These are phyloP conservation scores for Tylopilus vinaceipallidus DNA, from an alignment of 768 basidiomycete genomes.

Conservation along the genomic window DNA sequence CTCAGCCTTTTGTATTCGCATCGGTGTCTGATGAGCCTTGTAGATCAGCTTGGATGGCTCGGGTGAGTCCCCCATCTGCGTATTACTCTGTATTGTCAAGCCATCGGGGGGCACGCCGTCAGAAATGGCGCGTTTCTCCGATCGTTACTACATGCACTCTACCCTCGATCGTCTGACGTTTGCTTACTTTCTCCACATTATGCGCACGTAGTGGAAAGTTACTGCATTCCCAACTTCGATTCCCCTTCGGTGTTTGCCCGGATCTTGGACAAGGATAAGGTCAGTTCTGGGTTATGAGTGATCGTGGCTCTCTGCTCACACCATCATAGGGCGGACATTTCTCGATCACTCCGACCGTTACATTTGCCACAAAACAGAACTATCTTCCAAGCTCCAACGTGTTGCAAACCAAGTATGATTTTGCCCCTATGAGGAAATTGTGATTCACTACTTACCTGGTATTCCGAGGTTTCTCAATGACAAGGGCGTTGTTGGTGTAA, in stretches of 20 bases:
- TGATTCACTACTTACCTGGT: background rate
- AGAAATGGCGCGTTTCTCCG: background rate
- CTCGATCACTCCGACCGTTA: conserved; percentile 71
- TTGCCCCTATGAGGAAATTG: background rate
- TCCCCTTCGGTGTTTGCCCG: conserved; percentile 91
- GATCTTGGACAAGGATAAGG: conserved; percentile 82
- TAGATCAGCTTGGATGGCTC: conserved; percentile 80
- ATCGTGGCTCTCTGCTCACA: conserved; percentile 2
- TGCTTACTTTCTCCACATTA: conserved; percentile 1
- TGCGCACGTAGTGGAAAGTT: conserved; percentile 69
- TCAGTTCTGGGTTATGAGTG: conserved; percentile 7
- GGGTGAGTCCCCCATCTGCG: conserved; percentile 42
- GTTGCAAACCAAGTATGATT: conserved; percentile 71
- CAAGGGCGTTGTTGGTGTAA: conserved; percentile 80
- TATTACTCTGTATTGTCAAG: background rate
- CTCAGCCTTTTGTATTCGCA: background rate
- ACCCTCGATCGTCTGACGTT: background rate
- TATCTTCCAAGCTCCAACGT: conserved; percentile 84
- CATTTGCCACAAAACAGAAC: conserved; percentile 76
- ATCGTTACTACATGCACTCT: background rate
- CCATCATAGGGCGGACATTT: conserved; percentile 77
- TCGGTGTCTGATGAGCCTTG: conserved; percentile 5
- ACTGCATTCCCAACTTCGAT: conserved; percentile 92
- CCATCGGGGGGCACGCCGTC: background rate
- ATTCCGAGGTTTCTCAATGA: conserved; percentile 73